Percentiles rank a stretch among this genome's conserved stretches.
These are phyloP conservation scores for Ustilago loliicola DNA, from an alignment of 1,284 basidiomycete species.

Conservation along the genomic window DNA sequence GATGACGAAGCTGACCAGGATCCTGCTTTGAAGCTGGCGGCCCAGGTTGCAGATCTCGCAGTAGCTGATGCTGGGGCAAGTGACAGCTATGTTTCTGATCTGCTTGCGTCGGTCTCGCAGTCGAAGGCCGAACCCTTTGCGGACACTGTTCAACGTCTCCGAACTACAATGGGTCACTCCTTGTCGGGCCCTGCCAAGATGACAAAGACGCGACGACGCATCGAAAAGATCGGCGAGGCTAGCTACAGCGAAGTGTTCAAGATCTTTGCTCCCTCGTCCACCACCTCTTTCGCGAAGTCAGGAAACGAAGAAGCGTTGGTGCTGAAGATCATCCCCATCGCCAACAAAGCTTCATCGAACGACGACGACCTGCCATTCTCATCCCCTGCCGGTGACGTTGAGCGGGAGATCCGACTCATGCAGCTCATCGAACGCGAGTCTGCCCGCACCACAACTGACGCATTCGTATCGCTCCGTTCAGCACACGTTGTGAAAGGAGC, in stretches of 20 bases:
- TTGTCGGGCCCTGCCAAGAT: background rate
- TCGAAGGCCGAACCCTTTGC: conserved; percentile 23
- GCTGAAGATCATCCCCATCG: conserved; percentile 80
- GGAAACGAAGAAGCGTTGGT: conserved; percentile 28
- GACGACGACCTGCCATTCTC: conserved; percentile 69
- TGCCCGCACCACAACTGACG: conserved; percentile 19
- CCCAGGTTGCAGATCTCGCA: conserved; percentile 17
- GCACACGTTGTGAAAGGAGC: conserved; percentile 86
- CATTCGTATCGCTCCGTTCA: conserved; percentile 63
- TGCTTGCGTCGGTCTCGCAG: conserved; percentile 41
- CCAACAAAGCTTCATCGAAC: conserved; percentile 52
- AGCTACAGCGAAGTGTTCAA: conserved; percentile 97
- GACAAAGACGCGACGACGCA: conserved; percentile 11
- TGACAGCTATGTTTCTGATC: conserved; percentile 6
- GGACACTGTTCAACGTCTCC: conserved; percentile 17
- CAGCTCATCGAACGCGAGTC: conserved; percentile 74
- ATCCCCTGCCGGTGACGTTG: conserved; percentile 77
- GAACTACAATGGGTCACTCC: background rate
- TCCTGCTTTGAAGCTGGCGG: conserved; percentile 23
- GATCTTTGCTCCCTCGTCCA: conserved; percentile 9
- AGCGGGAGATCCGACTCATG: conserved; percentile 89
- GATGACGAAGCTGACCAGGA: conserved; percentile 33
- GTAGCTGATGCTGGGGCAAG: conserved; percentile 10
- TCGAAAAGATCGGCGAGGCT: conserved; percentile 90
- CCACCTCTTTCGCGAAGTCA: background rate